phyloP scores from a whole-genome alignment of 176 grass and related monocot species.

The Phoenix dactylifera region DNA sequence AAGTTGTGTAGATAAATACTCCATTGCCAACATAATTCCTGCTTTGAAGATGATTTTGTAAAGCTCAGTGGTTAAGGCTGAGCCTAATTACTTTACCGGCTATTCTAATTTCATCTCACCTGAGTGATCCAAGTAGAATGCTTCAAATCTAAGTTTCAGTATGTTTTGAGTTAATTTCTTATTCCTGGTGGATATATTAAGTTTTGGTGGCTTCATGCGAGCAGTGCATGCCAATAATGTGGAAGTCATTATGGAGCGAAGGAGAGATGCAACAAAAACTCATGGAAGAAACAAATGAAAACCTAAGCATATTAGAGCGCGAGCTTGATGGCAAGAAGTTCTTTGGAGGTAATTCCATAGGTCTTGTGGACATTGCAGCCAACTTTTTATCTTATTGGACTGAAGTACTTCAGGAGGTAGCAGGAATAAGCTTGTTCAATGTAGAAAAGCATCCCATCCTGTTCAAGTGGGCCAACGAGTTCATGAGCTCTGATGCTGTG shows the following conservation, averaged over 20 bases:
- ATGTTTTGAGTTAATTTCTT: too few relatives aligned
- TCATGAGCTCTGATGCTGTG: too few relatives aligned
- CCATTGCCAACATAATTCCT: too few relatives aligned
- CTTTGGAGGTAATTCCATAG: slow-evolving; percentile 41
- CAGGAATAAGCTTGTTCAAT: slow-evolving; percentile 21
- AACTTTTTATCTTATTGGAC: slow-evolving; percentile 21
- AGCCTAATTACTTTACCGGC: too few relatives aligned
- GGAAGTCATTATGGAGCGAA: slow-evolving; percentile 31
- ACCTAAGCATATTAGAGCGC: slow-evolving; percentile 20
- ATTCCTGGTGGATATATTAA: too few relatives aligned
- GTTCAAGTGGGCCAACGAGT: slow-evolving; percentile 24
- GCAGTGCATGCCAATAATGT: slow-evolving; percentile 5
- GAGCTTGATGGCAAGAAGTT: slow-evolving; percentile 35
- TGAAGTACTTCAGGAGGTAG: slow-evolving; percentile 19
- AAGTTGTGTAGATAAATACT: too few relatives aligned
- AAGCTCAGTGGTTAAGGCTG: too few relatives aligned
- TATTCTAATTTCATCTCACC: too few relatives aligned
- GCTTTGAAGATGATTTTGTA: too few relatives aligned
- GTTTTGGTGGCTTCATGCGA: background rate
- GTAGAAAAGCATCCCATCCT: slow-evolving; percentile 20
- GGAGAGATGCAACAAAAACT: slow-evolving; percentile 20
- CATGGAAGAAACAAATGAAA: slow-evolving; percentile 27
- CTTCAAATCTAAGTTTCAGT: too few relatives aligned
- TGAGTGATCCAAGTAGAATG: too few relatives aligned
- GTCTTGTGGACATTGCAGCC: slow-evolving; percentile 25